Evolutionary conservation across 1,284 basidiomycete genomes (phyloP).

Genomic region (Austroboletus niveus): DNA sequence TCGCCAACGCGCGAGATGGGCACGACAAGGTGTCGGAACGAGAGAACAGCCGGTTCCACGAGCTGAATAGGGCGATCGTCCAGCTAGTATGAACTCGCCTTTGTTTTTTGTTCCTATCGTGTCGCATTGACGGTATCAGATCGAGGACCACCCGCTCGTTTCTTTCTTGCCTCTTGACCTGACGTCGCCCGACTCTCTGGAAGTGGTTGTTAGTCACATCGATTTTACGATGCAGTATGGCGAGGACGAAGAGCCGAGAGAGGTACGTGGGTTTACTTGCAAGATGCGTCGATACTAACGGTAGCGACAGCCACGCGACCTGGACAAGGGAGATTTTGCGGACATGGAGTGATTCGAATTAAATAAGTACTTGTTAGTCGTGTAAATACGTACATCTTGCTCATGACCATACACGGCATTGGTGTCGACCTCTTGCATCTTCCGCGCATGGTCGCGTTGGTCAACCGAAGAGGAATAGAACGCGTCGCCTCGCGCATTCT

Average conservation of each 20-base stretch:
- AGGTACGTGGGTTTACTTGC: constrained; percentile 47
- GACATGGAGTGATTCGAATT: constrained; percentile 52
- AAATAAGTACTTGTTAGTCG: background rate
- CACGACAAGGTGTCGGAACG: constrained; percentile 42
- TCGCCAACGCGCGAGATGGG: constrained; percentile 56
- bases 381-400: background rate
- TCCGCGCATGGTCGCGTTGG: constrained; percentile 58
- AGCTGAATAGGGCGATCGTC: constrained; percentile 92
- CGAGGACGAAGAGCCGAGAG: constrained; percentile 90
- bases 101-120: constrained; percentile 5
- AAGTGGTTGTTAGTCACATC: constrained; percentile 90
- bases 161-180: constrained; percentile 96
- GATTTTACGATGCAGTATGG: constrained; percentile 98
- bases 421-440: constrained; percentile 78
- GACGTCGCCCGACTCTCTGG: constrained; percentile 86
- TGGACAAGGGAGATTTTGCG: constrained; percentile 85
- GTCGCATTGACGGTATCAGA: constrained; percentile 48
- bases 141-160: constrained; percentile 97
- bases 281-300: background rate
- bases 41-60: constrained; percentile 89
- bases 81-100: constrained; percentile 67
- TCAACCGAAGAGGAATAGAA: constrained; percentile 48
- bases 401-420: constrained; percentile 67
- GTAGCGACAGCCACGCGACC: constrained; percentile 65
- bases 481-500: constrained; percentile 64